A percentile compares a stretch with the other conserved stretches of the same genome.
phyloP scores from a whole-genome alignment of 306 rosid genomes.

The Dalbergia cochinchinensis region DNA sequence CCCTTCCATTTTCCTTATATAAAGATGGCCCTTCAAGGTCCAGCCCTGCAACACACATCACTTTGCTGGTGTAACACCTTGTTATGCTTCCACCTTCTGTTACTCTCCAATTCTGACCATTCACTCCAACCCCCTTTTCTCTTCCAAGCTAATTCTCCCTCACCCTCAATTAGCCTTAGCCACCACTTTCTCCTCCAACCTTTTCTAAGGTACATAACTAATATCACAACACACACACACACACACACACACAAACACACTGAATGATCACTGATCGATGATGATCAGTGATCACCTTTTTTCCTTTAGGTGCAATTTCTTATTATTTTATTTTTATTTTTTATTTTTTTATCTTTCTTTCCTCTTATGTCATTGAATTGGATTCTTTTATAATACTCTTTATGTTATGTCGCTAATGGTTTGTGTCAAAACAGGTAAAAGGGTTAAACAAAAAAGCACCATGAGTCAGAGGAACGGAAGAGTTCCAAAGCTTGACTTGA shows the following conservation, averaged over 20 bases:
- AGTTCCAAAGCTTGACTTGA: constrained; percentile 80
- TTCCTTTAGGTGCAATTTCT: not conserved
- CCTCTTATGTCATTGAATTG: not conserved
- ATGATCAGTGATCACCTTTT: not conserved
- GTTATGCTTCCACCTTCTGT: constrained; percentile 28
- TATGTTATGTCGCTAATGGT: not conserved
- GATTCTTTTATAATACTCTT: not conserved
- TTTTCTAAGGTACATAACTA: constrained; percentile 39
- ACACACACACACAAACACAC: not conserved
- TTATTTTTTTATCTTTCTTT: not conserved
- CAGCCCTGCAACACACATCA: constrained; percentile 47
- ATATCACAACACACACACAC: too few relatives aligned
- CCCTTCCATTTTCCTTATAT: constrained; percentile 57
- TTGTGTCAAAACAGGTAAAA: constrained; percentile 29
- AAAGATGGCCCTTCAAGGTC: constrained; percentile 56
- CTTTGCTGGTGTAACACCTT: constrained; percentile 41
- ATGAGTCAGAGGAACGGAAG: constrained; percentile 81
- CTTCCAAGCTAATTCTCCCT: not conserved
- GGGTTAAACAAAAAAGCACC: not conserved
- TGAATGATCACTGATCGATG: not conserved
- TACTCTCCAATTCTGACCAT: not conserved
- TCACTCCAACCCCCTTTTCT: not conserved
- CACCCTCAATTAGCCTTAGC: not conserved
- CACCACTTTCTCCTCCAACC: constrained; percentile 28
- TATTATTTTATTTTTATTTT: not conserved